phyloP scores from a whole-genome alignment of 306 rosid genomes.

The Arachis hypogaea region DNA sequence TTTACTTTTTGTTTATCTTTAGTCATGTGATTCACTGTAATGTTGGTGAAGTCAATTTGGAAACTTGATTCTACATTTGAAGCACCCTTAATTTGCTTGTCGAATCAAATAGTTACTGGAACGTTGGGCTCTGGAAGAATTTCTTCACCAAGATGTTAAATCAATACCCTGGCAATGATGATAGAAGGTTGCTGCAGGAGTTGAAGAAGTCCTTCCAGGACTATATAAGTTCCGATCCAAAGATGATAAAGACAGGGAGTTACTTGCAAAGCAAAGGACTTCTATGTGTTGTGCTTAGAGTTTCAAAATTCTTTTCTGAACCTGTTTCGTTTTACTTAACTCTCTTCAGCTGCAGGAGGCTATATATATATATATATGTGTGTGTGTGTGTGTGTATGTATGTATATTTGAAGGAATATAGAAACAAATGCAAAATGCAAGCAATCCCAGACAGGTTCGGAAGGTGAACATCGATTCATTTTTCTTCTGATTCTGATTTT shows the following conservation, averaged over 20 bases:
- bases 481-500: neutral
- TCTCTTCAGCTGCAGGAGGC: conserved; percentile 28
- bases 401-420: neutral
- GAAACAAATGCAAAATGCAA: neutral
- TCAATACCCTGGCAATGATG: conserved; percentile 50
- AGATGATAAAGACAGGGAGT: conserved; percentile 65
- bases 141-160: conserved; percentile 84
- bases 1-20: conserved; percentile 6
- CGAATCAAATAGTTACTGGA: conserved; percentile 75
- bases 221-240: conserved; percentile 71
- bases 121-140: conserved; percentile 82
- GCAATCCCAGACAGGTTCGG: conserved; percentile 9
- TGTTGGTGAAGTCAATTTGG: conserved; percentile 26
- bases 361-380: neutral
- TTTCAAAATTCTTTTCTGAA: conserved; percentile 24
- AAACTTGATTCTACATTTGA: conserved; percentile 7
- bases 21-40: conserved; percentile 23
- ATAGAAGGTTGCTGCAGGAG: conserved; percentile 56
- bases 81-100: conserved; percentile 35
- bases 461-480: conserved; percentile 25
- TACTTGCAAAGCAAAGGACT: conserved; percentile 80
- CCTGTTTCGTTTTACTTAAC: conserved; percentile 17
- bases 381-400: neutral
- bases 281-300: conserved; percentile 76
- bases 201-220: conserved; percentile 79